Conservation (phyloP, 2,329 filamentous ascomycete genomes). For the Verticillium albo-atrum region DNA sequence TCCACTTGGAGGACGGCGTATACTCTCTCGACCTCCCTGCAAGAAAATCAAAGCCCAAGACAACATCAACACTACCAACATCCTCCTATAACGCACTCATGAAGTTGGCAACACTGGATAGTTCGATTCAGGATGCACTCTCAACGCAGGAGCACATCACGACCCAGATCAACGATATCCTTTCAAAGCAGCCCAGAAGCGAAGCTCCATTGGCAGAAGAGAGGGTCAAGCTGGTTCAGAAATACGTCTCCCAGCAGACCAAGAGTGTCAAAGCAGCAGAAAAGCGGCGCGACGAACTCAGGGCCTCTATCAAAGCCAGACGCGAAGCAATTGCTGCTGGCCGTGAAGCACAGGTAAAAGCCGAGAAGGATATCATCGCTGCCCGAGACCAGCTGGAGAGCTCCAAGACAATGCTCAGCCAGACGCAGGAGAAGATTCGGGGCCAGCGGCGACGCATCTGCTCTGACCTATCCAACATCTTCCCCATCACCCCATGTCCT, state of each 20-base stretch:
- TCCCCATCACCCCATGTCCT: slow-evolving; percentile 66
- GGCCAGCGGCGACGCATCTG: slow-evolving; percentile 88
- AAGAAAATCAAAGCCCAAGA: slow-evolving; percentile 44
- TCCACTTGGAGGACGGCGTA: slow-evolving; percentile 81
- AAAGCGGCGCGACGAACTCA: slow-evolving; percentile 62
- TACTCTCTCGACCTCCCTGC: slow-evolving; percentile 72
- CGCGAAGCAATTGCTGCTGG: slow-evolving; percentile 65
- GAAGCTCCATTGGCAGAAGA: slow-evolving; percentile 45
- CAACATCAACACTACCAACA: slow-evolving; percentile 50
- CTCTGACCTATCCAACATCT: slow-evolving; percentile 74
- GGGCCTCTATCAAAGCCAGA: slow-evolving; percentile 60
- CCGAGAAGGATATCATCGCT: slow-evolving; percentile 56
- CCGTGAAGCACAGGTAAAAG: slow-evolving; percentile 51
- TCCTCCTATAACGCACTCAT: slow-evolving; percentile 87
- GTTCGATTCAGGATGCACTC: slow-evolving; percentile 85
- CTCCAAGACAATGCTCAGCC: slow-evolving; percentile 49
- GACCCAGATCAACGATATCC: slow-evolving; percentile 66
- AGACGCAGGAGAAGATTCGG: slow-evolving; percentile 62
- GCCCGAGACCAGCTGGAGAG: slow-evolving; percentile 55
- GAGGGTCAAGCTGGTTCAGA: slow-evolving; percentile 39
- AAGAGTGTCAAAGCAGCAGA: slow-evolving; percentile 60
- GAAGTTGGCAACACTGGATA: slow-evolving; percentile 81
- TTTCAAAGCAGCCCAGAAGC: slow-evolving; percentile 36
- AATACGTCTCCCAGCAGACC: slow-evolving; percentile 58
- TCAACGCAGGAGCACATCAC: slow-evolving; percentile 70